Evolutionary conservation across 495 filamentous ascomycete genomes (phyloP).

Genomic region (Diplogelasinospora grovesii): DNA sequence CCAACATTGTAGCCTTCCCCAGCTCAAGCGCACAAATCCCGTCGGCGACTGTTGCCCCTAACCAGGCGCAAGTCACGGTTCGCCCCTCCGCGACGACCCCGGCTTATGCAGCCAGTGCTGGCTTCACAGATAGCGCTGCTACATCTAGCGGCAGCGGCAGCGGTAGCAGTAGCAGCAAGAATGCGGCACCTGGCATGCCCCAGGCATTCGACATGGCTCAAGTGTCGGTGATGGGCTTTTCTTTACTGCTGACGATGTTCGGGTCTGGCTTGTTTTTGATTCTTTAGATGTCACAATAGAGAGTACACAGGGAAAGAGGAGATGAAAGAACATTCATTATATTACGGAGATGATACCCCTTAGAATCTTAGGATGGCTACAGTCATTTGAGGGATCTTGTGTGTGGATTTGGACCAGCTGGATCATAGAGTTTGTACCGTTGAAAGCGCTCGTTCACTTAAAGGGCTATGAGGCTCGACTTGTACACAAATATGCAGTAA

Average conservation of each 20-base stretch:
- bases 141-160: too few species aligned
- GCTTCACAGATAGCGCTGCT: constrained; percentile 23
- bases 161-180: too few species aligned
- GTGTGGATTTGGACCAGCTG: background rate
- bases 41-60: constrained; percentile 38
- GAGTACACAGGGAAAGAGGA: too few species aligned
- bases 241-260: constrained; percentile 31
- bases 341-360: constrained; percentile 1
- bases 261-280: constrained; percentile 33
- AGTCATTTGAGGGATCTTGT: constrained; percentile 1
- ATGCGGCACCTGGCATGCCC: constrained; percentile 23
- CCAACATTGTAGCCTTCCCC: constrained; percentile 45
- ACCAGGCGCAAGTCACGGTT: constrained; percentile 30
- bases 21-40: constrained; percentile 45
- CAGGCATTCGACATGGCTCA: constrained; percentile 26
- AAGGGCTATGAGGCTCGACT: too few species aligned
- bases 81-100: constrained; percentile 24
- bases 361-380: constrained; percentile 3
- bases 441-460: too few species aligned
- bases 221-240: constrained; percentile 28
- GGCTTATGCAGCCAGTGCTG: constrained; percentile 32
- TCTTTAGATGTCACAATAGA: background rate
- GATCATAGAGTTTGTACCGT: too few species aligned
- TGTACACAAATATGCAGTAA: too few species aligned
- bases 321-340: too few species aligned